Percentiles rank a stretch among this genome's conserved stretches.
Evolutionary conservation across 1,284 basidiomycete genomes (phyloP).

Genomic region (Athelia psychrophila): DNA sequence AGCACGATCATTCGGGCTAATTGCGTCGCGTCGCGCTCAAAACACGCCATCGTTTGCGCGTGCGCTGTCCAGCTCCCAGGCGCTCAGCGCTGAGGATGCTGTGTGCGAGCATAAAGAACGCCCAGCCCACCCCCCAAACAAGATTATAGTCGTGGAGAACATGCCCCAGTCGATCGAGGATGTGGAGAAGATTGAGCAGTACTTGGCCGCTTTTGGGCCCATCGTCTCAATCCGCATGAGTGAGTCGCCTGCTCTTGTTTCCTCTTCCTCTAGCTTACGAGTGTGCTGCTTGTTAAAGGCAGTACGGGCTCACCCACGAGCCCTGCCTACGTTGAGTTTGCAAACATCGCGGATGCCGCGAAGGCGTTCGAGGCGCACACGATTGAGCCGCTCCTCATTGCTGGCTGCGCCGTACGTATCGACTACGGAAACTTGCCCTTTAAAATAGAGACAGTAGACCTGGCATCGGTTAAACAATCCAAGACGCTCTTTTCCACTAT

Average conservation of each 20-base stretch:
- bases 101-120: background rate
- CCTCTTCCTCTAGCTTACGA: background rate
- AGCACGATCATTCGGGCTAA: background rate
- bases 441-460: too few species aligned
- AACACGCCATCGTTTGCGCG: background rate
- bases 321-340: too few species aligned
- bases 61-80: background rate
- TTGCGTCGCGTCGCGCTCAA: background rate
- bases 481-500: too few species aligned
- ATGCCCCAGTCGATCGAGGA: constrained; percentile 39
- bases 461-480: too few species aligned
- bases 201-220: constrained; percentile 35
- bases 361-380: too few species aligned
- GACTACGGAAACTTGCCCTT: too few species aligned
- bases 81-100: background rate
- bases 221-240: constrained; percentile 29
- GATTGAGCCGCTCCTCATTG: too few species aligned
- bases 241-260: constrained; percentile 27
- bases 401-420: too few species aligned
- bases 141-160: constrained; percentile 42
- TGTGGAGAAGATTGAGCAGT: constrained; percentile 31
- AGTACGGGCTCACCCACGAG: too few species aligned
- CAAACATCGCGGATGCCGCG: too few species aligned
- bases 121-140: constrained; percentile 14
- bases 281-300: too few species aligned